phyloP scores from a whole-genome alignment of 345 rosid species.

The Clausena lansium region DNA sequence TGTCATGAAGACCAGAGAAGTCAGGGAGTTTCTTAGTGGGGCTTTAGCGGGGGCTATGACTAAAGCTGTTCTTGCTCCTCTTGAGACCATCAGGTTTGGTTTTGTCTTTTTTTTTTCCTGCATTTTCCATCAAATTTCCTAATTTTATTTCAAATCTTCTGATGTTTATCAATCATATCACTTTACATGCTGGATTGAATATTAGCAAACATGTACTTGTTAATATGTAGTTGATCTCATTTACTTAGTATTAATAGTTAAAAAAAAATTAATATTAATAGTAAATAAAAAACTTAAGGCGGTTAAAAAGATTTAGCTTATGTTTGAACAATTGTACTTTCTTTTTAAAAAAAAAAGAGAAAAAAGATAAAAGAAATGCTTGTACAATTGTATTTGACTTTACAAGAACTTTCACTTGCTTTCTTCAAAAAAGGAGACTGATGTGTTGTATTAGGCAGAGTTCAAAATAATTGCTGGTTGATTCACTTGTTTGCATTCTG shows the following conservation, averaged over 20 bases:
- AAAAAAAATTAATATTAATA: background rate
- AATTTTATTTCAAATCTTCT: background rate
- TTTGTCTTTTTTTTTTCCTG: background rate
- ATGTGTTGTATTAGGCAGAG: background rate
- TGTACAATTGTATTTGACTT: no score
- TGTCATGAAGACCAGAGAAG: conserved; percentile 70
- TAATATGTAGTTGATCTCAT: background rate
- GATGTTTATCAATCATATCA: background rate
- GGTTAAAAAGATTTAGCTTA: background rate
- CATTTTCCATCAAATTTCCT: background rate
- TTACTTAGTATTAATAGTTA: background rate
- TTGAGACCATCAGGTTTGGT: conserved; percentile 89
- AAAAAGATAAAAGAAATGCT: no score
- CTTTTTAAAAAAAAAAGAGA: no score
- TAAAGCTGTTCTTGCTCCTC: conserved; percentile 96
- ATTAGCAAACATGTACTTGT: background rate
- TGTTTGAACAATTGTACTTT: background rate
- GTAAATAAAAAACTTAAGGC: background rate
- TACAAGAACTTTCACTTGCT: no score
- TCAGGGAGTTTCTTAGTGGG: conserved; percentile 90
- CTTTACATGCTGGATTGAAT: background rate
- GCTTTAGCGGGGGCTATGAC: conserved; percentile 99
- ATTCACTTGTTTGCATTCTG: background rate
- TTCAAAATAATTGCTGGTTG: background rate
- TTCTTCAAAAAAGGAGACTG: no score